Evolutionary conservation across 2,329 filamentous ascomycete species (phyloP).

Genomic region (Ophiostoma ulmi): DNA sequence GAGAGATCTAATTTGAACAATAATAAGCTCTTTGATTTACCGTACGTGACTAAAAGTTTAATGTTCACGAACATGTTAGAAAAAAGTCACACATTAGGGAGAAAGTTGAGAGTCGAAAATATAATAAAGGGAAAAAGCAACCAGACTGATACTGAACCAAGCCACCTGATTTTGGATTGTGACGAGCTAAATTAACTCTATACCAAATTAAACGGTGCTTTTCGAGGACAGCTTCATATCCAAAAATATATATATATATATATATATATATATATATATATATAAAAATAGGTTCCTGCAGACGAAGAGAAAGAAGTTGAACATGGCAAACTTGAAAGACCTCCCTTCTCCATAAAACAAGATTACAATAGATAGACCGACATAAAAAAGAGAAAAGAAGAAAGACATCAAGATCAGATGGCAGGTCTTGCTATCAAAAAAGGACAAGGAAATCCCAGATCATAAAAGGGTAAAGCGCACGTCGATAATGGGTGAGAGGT

Average conservation of each 20-base stretch:
- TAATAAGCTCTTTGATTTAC: background rate
- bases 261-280: too few species aligned
- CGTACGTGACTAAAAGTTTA: too few species aligned
- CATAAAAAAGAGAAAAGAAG: background rate
- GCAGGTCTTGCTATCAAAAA: background rate
- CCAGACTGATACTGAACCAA: background rate
- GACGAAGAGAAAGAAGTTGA: background rate
- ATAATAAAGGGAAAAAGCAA: background rate
- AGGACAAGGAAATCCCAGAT: too few species aligned
- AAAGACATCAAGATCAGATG: background rate
- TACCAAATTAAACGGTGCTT: background rate
- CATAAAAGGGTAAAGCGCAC: background rate
- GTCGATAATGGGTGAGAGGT: too few species aligned
- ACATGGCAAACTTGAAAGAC: background rate
- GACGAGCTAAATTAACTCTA: background rate
- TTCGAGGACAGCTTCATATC: background rate
- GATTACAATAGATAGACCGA: background rate
- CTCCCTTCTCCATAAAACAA: background rate
- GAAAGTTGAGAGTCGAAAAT: background rate
- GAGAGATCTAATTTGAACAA: background rate
- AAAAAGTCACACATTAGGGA: too few species aligned
- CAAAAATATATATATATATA: too few species aligned
- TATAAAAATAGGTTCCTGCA: background rate
- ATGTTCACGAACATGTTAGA: too few species aligned
- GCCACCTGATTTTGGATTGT: background rate